Conservation (phyloP, 805 yeast genomes). For the Pichia nanzhaoensis region DNA sequence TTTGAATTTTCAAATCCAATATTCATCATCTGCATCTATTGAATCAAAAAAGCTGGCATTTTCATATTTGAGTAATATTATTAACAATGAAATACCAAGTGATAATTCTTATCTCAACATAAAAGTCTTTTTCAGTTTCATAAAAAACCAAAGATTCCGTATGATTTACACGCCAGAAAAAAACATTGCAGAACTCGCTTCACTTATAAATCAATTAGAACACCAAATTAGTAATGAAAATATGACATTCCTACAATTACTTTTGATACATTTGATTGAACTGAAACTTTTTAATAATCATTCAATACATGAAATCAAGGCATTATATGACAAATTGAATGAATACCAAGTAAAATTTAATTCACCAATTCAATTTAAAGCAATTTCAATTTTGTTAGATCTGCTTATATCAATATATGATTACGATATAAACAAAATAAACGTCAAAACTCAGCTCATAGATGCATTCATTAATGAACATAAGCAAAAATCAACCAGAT, state of each 20-base stretch:
- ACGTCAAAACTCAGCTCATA: constrained; percentile 22
- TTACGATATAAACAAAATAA: constrained; percentile 24
- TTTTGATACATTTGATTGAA: constrained; percentile 28
- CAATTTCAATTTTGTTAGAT: constrained; percentile 26
- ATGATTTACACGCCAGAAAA: constrained; percentile 24
- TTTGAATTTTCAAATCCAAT: constrained; percentile 34
- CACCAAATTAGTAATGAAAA: constrained; percentile 8
- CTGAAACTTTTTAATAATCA: constrained; percentile 29
- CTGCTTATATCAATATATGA: constrained; percentile 26
- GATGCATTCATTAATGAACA: constrained; percentile 21
- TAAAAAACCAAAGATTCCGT: constrained; percentile 29
- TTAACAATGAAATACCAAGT: constrained; percentile 15
- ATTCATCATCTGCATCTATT: constrained; percentile 12
- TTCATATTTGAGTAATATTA: constrained; percentile 28
- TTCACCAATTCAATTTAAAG: constrained; percentile 30
- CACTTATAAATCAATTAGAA: constrained; percentile 6
- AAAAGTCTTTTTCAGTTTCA: constrained; percentile 27
- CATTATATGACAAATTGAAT: background rate
- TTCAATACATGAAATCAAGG: constrained; percentile 20
- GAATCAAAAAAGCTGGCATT: constrained; percentile 18
- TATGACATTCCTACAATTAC: constrained; percentile 19
- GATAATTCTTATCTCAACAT: constrained; percentile 8
- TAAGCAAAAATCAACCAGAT: background rate
- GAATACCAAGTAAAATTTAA: constrained; percentile 11
- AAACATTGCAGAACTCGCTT: constrained; percentile 14